Base-by-base conservation (phyloP, 805 yeast genomes). In the Zygoascus biomembranicola region DNA sequence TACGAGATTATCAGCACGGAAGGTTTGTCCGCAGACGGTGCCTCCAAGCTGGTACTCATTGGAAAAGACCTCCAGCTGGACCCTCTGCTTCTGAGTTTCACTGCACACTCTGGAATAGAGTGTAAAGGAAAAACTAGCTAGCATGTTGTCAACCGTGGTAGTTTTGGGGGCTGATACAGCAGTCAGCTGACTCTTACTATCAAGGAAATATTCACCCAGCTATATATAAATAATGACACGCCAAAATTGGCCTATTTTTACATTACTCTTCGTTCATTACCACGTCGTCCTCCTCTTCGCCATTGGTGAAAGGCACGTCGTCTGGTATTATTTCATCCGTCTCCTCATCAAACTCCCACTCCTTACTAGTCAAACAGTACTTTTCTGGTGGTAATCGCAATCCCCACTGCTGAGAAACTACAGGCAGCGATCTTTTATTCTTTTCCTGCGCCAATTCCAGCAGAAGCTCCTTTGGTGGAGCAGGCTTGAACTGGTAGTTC, bases 301-400 rank as follows among this genome's bases (percentile, higher is more conserved):
- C 80, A 52, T 77, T 81, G 32, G 77, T 80, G 35, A 80, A 54
- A 26, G 52, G 50, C 5, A 52, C 57, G 10, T 49, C 32, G 47
- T 61, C 62, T 14, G 53, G 53, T 42, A 59, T 32, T 16, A 58
- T 49, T 47, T 58, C 61, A 43, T 58, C 63, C 45, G 63, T 67
- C 56, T 78, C 82, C 53, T 79, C 83, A 39, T 78, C 81, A 43
- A 79, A 61, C 52, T 80, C 84, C 84, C 90, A 87, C 57, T 87
- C 90, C 57, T 77, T 78, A 1, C 87, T 94, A 0, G 96, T 90
- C 52, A 90, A 73, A 71, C 98, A 90, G 71, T 89, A 90, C 78
- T 90, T 94, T 73, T 94, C 99, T 4, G 99, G 98, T 2, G 99
- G 99, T 50, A 95, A 74, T 59, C 97, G 80, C 42, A 94, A 77